Base-by-base conservation (phyloP, 2,329 filamentous ascomycete genomes). In the Aspergillus amoenus region DNA sequence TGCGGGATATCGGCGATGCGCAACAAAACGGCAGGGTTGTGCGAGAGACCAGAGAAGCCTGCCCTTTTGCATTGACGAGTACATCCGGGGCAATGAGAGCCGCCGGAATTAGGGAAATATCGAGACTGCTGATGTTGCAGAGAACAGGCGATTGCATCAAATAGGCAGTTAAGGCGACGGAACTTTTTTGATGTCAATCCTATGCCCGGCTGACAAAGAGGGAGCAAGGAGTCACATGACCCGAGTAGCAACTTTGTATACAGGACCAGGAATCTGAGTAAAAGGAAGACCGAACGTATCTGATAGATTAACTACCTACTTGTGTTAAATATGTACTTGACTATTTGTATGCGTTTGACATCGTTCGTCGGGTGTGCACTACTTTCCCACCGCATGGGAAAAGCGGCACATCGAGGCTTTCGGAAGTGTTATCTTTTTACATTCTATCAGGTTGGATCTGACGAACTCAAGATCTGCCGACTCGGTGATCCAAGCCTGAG, bases 51-150 rank as follows among this genome's bases (percentile, higher is more conserved):
- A 68, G 56, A 72, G 66, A 59, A 73, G 68, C 64, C 70, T 65
- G 62, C 62, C 65, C 59, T 66, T 68, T 63, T 70, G 73, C 69
- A 77, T 76, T 71, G 72, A 68, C 64, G 65, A 61, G 70, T 68
- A 70, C 69, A 73, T 72, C 66, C 68, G 66, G 65, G 67, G 64
- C 64, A 60, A 55, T 50, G 21, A 24, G 49, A 57, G 65, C 66
- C 68, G 58, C 69, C 66, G 62, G 66, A 67, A 58, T 57, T 55
- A 61, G 56, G 24, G 51, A 9, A 46, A 51, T 56, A 50, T 37
- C 40, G 32, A 46, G 45, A 49, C 60, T 60, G 64, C 63, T 62
- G 60, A 62, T 57, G 58, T 61, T 55, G 50, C 59, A 54, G 51
- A 51, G 24, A 59, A 48, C 46, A 48, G 49, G 32, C 41, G 57